A percentile compares a stretch with the other conserved stretches of the same genome.
phyloP scores from a whole-genome alignment of 202 grass and related monocot species.

The Panicum hallii region DNA sequence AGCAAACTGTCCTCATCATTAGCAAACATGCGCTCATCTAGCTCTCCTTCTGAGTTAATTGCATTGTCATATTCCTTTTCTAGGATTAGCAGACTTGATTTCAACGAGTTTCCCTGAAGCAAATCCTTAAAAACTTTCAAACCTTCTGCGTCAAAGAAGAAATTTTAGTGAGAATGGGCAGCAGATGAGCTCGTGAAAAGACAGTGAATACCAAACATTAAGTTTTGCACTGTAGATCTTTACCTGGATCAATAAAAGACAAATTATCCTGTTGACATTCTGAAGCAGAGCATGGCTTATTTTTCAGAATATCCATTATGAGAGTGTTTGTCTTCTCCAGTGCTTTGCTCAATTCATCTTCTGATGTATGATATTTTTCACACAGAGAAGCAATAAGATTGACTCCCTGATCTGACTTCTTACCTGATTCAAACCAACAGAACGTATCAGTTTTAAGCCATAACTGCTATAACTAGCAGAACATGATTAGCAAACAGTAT shows the following conservation, averaged over 20 bases:
- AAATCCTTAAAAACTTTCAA: constrained; percentile 87
- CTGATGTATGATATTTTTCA: constrained; percentile 81
- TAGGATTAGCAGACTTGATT: constrained; percentile 71
- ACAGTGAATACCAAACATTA: constrained; percentile 11
- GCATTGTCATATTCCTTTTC: constrained; percentile 85
- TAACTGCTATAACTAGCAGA: constrained; percentile 26
- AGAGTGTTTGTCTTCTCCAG: constrained; percentile 77
- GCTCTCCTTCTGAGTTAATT: constrained; percentile 79
- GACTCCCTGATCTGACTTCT: constrained; percentile 84
- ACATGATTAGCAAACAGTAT: constrained; percentile 21
- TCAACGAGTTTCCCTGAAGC: constrained; percentile 65
- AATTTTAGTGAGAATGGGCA: constrained; percentile 29
- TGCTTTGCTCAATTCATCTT: constrained; percentile 83
- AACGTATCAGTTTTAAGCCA: constrained; percentile 35
- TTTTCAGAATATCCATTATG: constrained; percentile 84
- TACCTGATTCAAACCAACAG: constrained; percentile 64
- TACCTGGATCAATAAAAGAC: constrained; percentile 82
- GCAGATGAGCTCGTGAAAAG: constrained; percentile 20
- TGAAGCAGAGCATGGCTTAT: constrained; percentile 62
- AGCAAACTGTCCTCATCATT: constrained; percentile 90
- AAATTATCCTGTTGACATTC: constrained; percentile 60
- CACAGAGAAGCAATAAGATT: constrained; percentile 84
- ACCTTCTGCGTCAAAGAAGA: constrained; percentile 63
- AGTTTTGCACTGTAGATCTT: constrained; percentile 12
- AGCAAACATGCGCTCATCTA: constrained; percentile 94